Evolutionary conservation across 768 basidiomycete species (phyloP).

Genomic region (Suillus luteus): DNA sequence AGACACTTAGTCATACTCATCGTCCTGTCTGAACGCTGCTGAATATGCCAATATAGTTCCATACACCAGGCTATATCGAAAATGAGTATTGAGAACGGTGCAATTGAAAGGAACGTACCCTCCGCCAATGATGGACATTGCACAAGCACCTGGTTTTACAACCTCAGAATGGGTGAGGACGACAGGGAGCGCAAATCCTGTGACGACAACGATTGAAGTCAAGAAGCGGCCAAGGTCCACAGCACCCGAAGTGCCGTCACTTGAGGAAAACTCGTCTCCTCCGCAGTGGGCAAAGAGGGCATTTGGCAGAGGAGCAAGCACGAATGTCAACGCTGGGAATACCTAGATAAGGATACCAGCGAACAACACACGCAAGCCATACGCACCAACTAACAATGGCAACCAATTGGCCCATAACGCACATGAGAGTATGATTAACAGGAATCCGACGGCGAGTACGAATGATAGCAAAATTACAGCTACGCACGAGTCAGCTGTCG

Average conservation of each 20-base stretch:
- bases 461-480: slow-evolving; percentile 97
- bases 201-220: slow-evolving; percentile 86
- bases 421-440: slow-evolving; percentile 96
- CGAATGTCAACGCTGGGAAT: slow-evolving; percentile 81
- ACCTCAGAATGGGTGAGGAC: slow-evolving; percentile 91
- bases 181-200: slow-evolving; percentile 91
- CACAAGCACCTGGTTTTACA: slow-evolving; percentile 80
- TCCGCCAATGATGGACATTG: slow-evolving; percentile 95
- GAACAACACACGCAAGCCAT: not conserved
- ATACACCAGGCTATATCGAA: slow-evolving; percentile 67
- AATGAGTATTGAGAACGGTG: slow-evolving; percentile 10
- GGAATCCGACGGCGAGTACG: slow-evolving; percentile 95
- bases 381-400: slow-evolving; percentile 91
- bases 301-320: slow-evolving; percentile 94
- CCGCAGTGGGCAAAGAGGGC: slow-evolving; percentile 93
- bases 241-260: slow-evolving; percentile 68
- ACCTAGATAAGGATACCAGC: slow-evolving; percentile 7
- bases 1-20: slow-evolving; percentile 64
- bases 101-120: slow-evolving; percentile 51
- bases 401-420: slow-evolving; percentile 97
- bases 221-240: slow-evolving; percentile 94
- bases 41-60: slow-evolving; percentile 89
- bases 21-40: slow-evolving; percentile 78
- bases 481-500: slow-evolving; percentile 32
- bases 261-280: slow-evolving; percentile 82